Conservation (phyloP, 352 stramenopile genomes). For the Globisporangium uncinulatum region DNA sequence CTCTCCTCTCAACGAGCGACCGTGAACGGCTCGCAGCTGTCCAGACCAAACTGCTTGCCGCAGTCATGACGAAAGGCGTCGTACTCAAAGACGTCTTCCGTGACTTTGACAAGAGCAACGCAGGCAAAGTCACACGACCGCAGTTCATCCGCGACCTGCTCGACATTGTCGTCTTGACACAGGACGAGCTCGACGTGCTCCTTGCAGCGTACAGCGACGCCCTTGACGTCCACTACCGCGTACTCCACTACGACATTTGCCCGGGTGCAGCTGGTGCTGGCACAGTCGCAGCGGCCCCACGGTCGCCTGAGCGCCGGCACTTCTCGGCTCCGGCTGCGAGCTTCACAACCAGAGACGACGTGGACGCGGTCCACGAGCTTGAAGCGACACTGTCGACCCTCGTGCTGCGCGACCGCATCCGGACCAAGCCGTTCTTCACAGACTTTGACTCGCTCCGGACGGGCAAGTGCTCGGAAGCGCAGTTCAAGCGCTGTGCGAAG, state of each 20-base stretch:
- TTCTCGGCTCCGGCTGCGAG: constrained; percentile 25
- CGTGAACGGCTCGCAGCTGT: constrained; percentile 25
- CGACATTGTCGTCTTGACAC: constrained; percentile 50
- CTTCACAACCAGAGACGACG: constrained; percentile 2
- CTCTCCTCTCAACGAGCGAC: constrained; percentile 27
- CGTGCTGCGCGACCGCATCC: constrained; percentile 65
- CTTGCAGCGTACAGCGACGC: constrained; percentile 69
- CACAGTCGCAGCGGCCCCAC: constrained; percentile 18
- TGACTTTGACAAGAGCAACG: constrained; percentile 82
- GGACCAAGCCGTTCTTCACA: constrained; percentile 80
- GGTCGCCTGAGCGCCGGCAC: constrained; percentile 50
- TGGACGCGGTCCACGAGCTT: constrained; percentile 20
- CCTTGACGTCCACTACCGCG: constrained; percentile 73
- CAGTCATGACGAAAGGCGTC: constrained; percentile 73
- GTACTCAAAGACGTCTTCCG: constrained; percentile 87
- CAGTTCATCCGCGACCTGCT: constrained; percentile 74
- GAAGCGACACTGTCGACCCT: constrained; percentile 56
- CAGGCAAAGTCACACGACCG: constrained; percentile 72
- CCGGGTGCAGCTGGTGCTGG: constrained; percentile 28
- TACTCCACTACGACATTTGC: constrained; percentile 67
- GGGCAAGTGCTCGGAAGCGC: constrained; percentile 65
- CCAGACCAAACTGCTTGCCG: constrained; percentile 51
- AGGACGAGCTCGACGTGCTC: constrained; percentile 46
- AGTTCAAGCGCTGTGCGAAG: constrained; percentile 79
- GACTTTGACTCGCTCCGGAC: constrained; percentile 76